Evolutionary conservation across 306 rosid genomes (phyloP), one percentile per base, ranked within the genome.

Genomic region (Ammopiptanthus mongolicus): DNA sequence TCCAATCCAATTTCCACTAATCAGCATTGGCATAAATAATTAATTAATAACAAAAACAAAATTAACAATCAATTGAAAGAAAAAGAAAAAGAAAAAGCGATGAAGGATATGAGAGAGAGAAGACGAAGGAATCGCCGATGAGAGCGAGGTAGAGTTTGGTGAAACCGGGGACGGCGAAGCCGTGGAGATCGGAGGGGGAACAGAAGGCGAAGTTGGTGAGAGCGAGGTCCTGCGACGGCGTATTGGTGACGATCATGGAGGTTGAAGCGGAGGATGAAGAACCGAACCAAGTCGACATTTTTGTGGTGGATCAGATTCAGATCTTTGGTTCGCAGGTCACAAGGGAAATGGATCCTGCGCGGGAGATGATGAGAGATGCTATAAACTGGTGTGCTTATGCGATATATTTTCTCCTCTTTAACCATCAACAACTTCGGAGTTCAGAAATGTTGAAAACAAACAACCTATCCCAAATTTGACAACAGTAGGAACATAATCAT

Each of bases 31-130:
- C 67, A 51, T 48, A 3, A 67, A 18, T 17, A 36, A 33, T 33
- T 33, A 41, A 41, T 41, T 10, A 37, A 74, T 8, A 56, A 13
- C 6, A 61, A 61, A 0, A 18, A 39, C 10, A 31, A 10, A 61
- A 47, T 7, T 2, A 47, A 47, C 15, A 44, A 67, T 23, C 19
- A 52, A 76, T 9, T 78, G 59, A 0, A 29, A 21, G 33, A 0
- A 17, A 25, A 5, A 31, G 14, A 7, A 3, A 0, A 29, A 21
- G 33, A 0, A 17, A 25, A 5, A 31, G 14, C n/a, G n/a, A n/a
- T n/a, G 5, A 3, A 87, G 97, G 99, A 95, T 95, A 95, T 95
- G 87, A 67, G 48, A 95, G 81, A 50, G 97, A 73, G 77, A 90
- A 92, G 50, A 90, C 92, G 78, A 87, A 86, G 22, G 88, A 84